phyloP scores from a whole-genome alignment of 2,329 filamentous ascomycete genomes.

The Purpureocillium takamizusanense region DNA sequence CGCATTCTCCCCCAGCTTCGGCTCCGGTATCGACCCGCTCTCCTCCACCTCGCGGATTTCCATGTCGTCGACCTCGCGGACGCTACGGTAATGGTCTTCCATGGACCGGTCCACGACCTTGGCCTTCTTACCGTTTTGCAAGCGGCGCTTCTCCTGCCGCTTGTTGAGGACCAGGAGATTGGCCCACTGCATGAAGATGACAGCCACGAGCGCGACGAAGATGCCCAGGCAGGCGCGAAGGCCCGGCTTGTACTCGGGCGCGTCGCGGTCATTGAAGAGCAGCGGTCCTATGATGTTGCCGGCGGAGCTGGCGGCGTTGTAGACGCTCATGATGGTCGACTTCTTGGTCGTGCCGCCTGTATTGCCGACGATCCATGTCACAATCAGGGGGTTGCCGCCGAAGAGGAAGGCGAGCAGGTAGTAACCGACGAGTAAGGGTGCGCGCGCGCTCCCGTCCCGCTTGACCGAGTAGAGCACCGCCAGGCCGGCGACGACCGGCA shows the following conservation, averaged over 20 bases:
- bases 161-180: constrained; percentile 50
- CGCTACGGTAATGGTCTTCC: constrained; percentile 37
- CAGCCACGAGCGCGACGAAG: constrained; percentile 41
- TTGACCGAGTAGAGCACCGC: constrained; percentile 47
- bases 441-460: constrained; percentile 23
- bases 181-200: constrained; percentile 42
- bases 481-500: constrained; percentile 52
- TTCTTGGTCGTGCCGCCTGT: constrained; percentile 61
- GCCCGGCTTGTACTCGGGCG: constrained; percentile 49
- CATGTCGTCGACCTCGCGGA: constrained; percentile 6
- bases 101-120: constrained; percentile 53
- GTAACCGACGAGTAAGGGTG: constrained; percentile 47
- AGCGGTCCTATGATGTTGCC: constrained; percentile 62
- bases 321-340: constrained; percentile 53
- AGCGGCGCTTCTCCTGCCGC: constrained; percentile 42
- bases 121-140: constrained; percentile 51
- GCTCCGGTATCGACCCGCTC: constrained; percentile 12
- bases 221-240: constrained; percentile 46
- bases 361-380: constrained; percentile 62
- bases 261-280: constrained; percentile 48
- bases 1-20: constrained; percentile 35
- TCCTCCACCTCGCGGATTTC: constrained; percentile 11
- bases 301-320: constrained; percentile 50
- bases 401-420: constrained; percentile 60
- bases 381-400: constrained; percentile 55